Percentiles rank a stretch among this genome's conserved stretches.
Evolutionary conservation across 495 filamentous ascomycete species (phyloP).

Genomic region (Cairneyella variabilis): DNA sequence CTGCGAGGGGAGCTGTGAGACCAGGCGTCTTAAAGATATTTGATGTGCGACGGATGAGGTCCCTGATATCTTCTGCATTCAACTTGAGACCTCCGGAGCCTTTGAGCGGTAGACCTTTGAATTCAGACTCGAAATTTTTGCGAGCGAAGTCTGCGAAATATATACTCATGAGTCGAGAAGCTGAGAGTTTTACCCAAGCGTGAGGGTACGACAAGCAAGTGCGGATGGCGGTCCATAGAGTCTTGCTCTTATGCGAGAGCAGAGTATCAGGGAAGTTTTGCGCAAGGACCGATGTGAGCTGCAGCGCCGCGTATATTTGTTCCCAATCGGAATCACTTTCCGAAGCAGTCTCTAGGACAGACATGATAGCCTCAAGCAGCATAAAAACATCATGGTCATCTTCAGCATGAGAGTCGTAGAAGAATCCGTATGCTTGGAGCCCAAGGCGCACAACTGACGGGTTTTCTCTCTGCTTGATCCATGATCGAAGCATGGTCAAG

Average conservation of each 20-base stretch:
- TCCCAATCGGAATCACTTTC: conserved; percentile 63
- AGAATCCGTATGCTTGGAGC: conserved; percentile 76
- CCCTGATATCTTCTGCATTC: conserved; percentile 56
- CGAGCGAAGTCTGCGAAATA: conserved; percentile 77
- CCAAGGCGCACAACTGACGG: conserved; percentile 64
- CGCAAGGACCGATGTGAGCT: conserved; percentile 62
- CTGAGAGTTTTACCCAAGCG: conserved; percentile 69
- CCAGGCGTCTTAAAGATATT: conserved; percentile 61
- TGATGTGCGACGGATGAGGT: conserved; percentile 59
- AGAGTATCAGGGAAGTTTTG: conserved; percentile 58
- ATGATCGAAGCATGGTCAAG: conserved; percentile 63
- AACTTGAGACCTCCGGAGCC: conserved; percentile 71
- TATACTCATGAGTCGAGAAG: conserved; percentile 67
- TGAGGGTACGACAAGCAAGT: conserved; percentile 69
- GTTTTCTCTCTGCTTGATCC: conserved; percentile 71
- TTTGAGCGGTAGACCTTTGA: conserved; percentile 55
- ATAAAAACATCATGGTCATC: conserved; percentile 27
- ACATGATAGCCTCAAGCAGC: conserved; percentile 36
- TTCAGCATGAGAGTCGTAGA: conserved; percentile 63
- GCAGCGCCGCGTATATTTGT: conserved; percentile 70
- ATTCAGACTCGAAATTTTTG: conserved; percentile 47
- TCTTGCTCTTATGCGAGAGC: conserved; percentile 49
- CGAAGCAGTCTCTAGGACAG: conserved; percentile 43
- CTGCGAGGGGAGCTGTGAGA: conserved; percentile 63
- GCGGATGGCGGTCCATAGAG: conserved; percentile 64